Evolutionary conservation across 176 grass and related monocot species (phyloP).

Genomic region (Elymus sibiricus): DNA sequence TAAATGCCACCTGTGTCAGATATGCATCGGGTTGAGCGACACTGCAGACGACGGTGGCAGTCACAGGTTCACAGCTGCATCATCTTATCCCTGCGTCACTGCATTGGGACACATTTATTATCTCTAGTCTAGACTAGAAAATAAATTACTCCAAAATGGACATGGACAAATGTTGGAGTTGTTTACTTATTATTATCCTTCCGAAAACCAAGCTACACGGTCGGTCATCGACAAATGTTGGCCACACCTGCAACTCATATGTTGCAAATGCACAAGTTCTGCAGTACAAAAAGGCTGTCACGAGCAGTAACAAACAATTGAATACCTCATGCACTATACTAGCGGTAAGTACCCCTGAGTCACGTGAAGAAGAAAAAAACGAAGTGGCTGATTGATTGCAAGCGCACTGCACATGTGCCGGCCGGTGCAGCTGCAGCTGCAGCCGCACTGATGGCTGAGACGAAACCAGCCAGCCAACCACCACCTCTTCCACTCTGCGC

Average conservation of each 20-base stretch:
- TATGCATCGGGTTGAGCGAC: neutral
- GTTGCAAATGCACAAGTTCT: neutral
- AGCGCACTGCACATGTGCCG: conserved; percentile 6
- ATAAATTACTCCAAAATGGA: neutral
- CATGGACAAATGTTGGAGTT: neutral
- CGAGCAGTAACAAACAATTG: neutral
- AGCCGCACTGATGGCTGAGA: conserved; percentile 18
- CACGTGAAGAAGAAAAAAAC: neutral
- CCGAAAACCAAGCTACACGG: neutral
- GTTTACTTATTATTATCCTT: neutral
- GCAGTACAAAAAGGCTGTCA: neutral
- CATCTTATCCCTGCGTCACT: neutral
- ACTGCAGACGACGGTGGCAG: neutral
- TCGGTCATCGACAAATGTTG: neutral
- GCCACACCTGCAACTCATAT: neutral
- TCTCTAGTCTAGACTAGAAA: neutral
- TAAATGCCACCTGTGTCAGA: neutral
- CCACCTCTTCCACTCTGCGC: neutral
- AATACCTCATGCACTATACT: neutral
- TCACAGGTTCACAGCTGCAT: neutral
- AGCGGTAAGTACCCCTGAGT: neutral
- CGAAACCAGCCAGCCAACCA: neutral
- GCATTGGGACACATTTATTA: neutral
- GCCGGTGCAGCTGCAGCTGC: conserved; percentile 17
- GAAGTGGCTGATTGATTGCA: neutral